Evolutionary conservation across 1,284 basidiomycete genomes (phyloP).

Genomic region (Ustilago lituana): DNA sequence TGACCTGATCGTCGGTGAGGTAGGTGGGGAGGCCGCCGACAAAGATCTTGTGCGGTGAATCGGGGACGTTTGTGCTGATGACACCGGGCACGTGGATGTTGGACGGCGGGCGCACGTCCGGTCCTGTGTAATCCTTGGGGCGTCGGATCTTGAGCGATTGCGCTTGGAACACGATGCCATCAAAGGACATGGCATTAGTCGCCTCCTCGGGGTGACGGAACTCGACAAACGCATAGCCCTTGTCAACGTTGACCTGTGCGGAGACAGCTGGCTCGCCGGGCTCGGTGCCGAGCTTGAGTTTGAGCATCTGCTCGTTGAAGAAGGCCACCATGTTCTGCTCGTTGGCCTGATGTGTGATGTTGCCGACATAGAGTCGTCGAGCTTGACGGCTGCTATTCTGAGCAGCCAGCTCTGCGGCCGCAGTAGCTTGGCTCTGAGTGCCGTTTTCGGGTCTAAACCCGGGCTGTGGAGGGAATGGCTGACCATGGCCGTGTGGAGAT

Average conservation of each 20-base stretch:
- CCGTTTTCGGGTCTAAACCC: conserved; percentile 13
- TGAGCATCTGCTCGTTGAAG: conserved; percentile 94
- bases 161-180: conserved; percentile 93
- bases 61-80: conserved; percentile 94
- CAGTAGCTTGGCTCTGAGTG: conserved; percentile 13
- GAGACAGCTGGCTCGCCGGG: conserved; percentile 81
- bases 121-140: conserved; percentile 89
- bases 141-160: conserved; percentile 92
- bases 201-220: conserved; percentile 97
- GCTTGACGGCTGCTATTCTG: conserved; percentile 75
- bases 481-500: conserved; percentile 17
- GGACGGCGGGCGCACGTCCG: conserved; percentile 73
- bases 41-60: conserved; percentile 97
- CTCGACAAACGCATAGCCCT: conserved; percentile 91
- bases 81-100: conserved; percentile 85
- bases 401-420: conserved; percentile 24
- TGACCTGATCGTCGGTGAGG: conserved; percentile 95
- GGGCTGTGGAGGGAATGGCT: conserved; percentile 6
- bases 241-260: conserved; percentile 95
- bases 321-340: conserved; percentile 88
- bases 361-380: conserved; percentile 92
- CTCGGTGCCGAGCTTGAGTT: conserved; percentile 73
- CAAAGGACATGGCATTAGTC: conserved; percentile 93
- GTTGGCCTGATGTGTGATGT: conserved; percentile 89
- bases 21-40: conserved; percentile 95